Conservation (phyloP, 2,329 filamentous ascomycete species). For the Alternaria brassicicola region DNA sequence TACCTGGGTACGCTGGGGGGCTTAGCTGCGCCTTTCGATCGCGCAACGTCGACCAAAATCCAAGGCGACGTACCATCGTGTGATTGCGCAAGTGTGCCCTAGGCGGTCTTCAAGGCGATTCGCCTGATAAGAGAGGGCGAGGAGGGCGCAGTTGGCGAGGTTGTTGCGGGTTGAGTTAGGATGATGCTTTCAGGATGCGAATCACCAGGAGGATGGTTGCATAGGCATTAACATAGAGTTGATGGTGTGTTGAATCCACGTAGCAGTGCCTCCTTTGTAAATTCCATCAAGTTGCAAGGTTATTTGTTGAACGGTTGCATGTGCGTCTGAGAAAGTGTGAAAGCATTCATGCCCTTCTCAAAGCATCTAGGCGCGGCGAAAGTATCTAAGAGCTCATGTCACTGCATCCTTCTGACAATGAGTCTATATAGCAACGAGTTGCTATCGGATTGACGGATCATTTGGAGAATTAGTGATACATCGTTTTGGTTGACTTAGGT, state of each 20-base stretch:
- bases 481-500: not conserved
- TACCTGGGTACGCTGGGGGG: not conserved
- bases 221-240: not conserved
- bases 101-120: not conserved
- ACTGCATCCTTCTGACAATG: not conserved
- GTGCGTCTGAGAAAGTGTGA: too few relatives aligned
- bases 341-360: not conserved
- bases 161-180: not conserved
- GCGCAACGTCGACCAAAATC: not conserved
- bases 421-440: not conserved
- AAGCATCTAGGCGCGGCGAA: not conserved
- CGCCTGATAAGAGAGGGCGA: not conserved
- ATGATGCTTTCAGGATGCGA: not conserved
- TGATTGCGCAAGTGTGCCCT: not conserved
- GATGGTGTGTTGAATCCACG: not conserved
- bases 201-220: not conserved
- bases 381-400: not conserved
- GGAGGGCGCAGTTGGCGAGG: slow-evolving; percentile 7
- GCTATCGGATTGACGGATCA: not conserved
- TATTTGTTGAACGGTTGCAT: not conserved
- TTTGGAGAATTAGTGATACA: not conserved
- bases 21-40: slow-evolving; percentile 5
- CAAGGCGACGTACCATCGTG: not conserved
- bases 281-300: not conserved
- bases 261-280: not conserved